Conservation (phyloP, 2,329 filamentous ascomycete genomes). For the Fusarium buxicola region DNA sequence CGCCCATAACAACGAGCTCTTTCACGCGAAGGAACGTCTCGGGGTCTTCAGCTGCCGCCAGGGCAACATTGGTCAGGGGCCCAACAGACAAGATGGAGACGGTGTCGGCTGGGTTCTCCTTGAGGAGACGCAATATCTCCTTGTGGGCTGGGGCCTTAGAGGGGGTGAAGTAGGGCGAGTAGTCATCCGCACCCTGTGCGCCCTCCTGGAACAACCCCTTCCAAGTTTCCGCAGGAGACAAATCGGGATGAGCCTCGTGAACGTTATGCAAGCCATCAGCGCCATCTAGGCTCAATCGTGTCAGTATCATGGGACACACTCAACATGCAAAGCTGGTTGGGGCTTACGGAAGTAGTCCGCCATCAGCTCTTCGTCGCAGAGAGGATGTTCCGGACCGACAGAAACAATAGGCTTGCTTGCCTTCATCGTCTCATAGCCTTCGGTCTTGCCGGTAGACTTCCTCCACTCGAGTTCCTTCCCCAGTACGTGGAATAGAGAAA, state of each 20-base stretch:
- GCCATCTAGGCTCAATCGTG: slow-evolving; percentile 68
- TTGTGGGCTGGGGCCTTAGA: slow-evolving; percentile 80
- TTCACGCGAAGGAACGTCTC: slow-evolving; percentile 90
- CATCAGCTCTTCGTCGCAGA: slow-evolving; percentile 84
- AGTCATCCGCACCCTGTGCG: slow-evolving; percentile 56
- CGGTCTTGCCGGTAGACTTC: slow-evolving; percentile 70
- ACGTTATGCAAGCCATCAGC: slow-evolving; percentile 81
- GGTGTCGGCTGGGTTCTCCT: slow-evolving; percentile 83
- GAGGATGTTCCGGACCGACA: slow-evolving; percentile 84
- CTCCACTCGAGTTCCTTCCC: slow-evolving; percentile 92
- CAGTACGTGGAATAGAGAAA: slow-evolving; percentile 91
- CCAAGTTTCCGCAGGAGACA: slow-evolving; percentile 81
- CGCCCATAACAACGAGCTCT: slow-evolving; percentile 96
- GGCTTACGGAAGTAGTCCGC: slow-evolving; percentile 88
- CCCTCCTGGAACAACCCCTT: slow-evolving; percentile 68
- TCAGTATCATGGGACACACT: slow-evolving; percentile 8
- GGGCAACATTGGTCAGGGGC: slow-evolving; percentile 91
- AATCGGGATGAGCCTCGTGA: slow-evolving; percentile 78
- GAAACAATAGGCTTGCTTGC: slow-evolving; percentile 84
- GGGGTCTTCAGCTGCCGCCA: slow-evolving; percentile 88
- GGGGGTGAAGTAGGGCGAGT: slow-evolving; percentile 76
- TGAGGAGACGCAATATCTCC: slow-evolving; percentile 89
- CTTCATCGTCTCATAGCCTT: slow-evolving; percentile 79
- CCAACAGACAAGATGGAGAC: slow-evolving; percentile 93
- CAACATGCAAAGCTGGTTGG: not conserved